Evolutionary conservation across 345 rosid species (phyloP), one percentile per base, ranked within the genome.

Genomic region (Brassica rapa): DNA sequence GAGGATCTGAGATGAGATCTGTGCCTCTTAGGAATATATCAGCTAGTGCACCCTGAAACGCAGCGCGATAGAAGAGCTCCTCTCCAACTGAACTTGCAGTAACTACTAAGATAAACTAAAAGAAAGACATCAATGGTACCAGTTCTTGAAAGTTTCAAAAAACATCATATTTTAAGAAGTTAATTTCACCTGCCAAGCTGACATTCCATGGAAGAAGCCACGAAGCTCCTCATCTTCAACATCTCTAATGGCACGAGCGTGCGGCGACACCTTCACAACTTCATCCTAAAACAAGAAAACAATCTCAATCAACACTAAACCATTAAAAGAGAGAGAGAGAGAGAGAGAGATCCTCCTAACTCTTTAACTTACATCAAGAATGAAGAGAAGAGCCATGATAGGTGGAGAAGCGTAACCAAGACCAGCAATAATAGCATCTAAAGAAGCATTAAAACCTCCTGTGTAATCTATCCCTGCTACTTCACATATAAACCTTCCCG

Each of bases 141-240:
- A 39, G 37, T 21, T n/a, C 68, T 23, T 14, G 4, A 63, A 63
- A 63, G 21, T 6, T 1, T 64, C 4, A 1, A 41, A 21, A 19
- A 65, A 56, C 14, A 71, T 65, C 4, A 0, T 21, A 3, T 23
- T 15, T 12, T 49, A 14, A 49, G 1, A 3, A 46, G n/a, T 8
- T 16, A 25, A 51, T 57, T 37, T 65, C 71, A 91, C 98, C 97
- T 94, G 98, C 93, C 93, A 92, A 70, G 95, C 93, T 19, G 98
- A 91, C 98, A 94, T 94, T 77, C 98, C 98, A 84, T 91, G 85
- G 39, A 92, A 94, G 88, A 94, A 94, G 73, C 91, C 88, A 72
- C 97, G 79, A 16, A 94, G 89, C 84, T 92, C 98, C 77, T 92
- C 97, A 77, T 94, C 98, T 87, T 94, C 98, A n/a, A 94, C 98